A percentile compares a stretch with the other conserved stretches of the same genome.
phyloP scores from a whole-genome alignment of 768 basidiomycete genomes.

The Rhizopogon sp. region DNA sequence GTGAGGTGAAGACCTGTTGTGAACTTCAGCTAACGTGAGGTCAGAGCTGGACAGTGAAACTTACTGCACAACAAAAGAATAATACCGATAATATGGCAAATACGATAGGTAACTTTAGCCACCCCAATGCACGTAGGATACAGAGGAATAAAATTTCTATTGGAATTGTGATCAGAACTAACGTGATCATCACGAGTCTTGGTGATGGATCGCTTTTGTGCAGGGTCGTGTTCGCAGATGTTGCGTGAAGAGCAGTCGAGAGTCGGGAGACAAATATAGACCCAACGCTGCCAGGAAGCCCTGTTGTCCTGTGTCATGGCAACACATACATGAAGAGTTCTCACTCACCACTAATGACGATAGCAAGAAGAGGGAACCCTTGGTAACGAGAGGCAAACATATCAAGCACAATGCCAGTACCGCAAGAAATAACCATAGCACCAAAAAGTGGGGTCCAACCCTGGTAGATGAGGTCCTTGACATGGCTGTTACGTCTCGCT shows the following conservation, averaged over 20 bases:
- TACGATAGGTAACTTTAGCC: conserved; percentile 66
- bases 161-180: conserved; percentile 74
- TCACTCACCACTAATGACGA: conserved; percentile 77
- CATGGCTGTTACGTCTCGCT: conserved; percentile 62
- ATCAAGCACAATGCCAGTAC: conserved; percentile 89
- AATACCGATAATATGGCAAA: conserved; percentile 65
- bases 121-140: conserved; percentile 62
- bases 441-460: conserved; percentile 91
- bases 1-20: conserved; percentile 62
- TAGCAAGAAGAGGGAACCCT: conserved; percentile 82
- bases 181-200: conserved; percentile 57
- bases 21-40: background rate
- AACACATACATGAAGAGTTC: background rate
- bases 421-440: conserved; percentile 86
- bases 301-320: conserved; percentile 26
- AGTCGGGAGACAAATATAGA: conserved; percentile 88
- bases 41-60: conserved; percentile 26
- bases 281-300: conserved; percentile 85
- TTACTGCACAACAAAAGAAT: conserved; percentile 75
- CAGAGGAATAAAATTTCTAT: conserved; percentile 72
- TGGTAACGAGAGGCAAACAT: conserved; percentile 82
- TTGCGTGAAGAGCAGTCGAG: conserved; percentile 79
- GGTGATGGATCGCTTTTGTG: conserved; percentile 29
- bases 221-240: conserved; percentile 7
- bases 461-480: conserved; percentile 66